Percentiles rank a stretch among this genome's conserved stretches.
phyloP scores from a whole-genome alignment of 495 filamentous ascomycete species.

The Hyaloscypha bicolor region DNA sequence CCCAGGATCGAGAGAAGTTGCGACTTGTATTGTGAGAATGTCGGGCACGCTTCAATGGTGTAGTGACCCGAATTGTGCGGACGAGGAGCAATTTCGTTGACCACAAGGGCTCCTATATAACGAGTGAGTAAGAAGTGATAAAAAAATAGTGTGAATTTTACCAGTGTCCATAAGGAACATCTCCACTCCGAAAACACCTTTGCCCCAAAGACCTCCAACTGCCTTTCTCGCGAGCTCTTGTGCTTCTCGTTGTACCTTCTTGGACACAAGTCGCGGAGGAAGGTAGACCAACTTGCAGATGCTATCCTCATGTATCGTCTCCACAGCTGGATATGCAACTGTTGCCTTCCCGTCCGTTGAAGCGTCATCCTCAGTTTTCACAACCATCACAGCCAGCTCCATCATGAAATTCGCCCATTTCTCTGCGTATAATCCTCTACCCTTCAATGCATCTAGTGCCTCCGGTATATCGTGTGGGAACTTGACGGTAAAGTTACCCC shows the following conservation, averaged over 20 bases:
- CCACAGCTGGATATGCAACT: conserved; percentile 84
- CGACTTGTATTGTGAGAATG: conserved; percentile 86
- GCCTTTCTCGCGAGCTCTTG: conserved; percentile 79
- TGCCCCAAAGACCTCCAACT: conserved; percentile 77
- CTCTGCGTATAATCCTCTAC: conserved; percentile 82
- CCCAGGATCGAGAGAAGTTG: conserved; percentile 87
- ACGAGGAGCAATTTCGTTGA: conserved; percentile 95
- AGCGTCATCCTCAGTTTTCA: conserved; percentile 79
- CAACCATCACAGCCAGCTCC: conserved; percentile 93
- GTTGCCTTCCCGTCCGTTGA: conserved; percentile 44
- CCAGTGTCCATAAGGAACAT: conserved; percentile 88
- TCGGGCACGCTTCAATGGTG: conserved; percentile 88
- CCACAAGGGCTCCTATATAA: conserved; percentile 29
- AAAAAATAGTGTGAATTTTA: conserved; percentile 36
- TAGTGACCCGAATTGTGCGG: conserved; percentile 98
- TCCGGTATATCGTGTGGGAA: conserved; percentile 66
- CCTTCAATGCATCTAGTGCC: conserved; percentile 69
- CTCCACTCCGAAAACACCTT: conserved; percentile 95
- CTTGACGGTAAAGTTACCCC: conserved; percentile 75
- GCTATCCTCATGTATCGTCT: conserved; percentile 93
- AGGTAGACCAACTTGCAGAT: conserved; percentile 94
- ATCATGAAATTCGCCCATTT: conserved; percentile 84
- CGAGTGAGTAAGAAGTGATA: conserved; percentile 54
- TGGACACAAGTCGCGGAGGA: conserved; percentile 73
- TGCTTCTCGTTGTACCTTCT: conserved; percentile 61